A percentile compares a stretch with the other conserved stretches of the same genome.
Conservation (phyloP, 805 yeast genomes). For the Candida taoyuanica region DNA sequence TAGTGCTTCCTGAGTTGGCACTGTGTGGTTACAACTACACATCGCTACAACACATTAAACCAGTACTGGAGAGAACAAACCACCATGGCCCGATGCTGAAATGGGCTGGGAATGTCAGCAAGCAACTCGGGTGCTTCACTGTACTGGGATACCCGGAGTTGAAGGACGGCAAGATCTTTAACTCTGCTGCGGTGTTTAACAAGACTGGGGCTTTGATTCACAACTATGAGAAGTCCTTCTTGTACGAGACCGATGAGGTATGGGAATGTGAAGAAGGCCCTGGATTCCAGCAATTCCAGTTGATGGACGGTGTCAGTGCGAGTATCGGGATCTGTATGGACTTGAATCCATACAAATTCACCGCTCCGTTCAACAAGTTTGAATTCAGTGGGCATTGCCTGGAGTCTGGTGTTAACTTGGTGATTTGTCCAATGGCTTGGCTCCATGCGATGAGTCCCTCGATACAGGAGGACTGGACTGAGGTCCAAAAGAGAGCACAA, state of each 20-base stretch:
- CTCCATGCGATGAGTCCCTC: conserved; percentile 47
- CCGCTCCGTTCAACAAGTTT: conserved; percentile 68
- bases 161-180: conserved; percentile 40
- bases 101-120: conserved; percentile 55
- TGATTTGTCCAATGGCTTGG: conserved; percentile 89
- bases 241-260: conserved; percentile 71
- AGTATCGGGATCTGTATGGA: conserved; percentile 93
- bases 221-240: conserved; percentile 71
- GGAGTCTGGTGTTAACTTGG: conserved; percentile 44
- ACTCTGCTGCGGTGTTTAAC: conserved; percentile 64
- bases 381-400: conserved; percentile 63
- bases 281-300: conserved; percentile 48
- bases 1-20: conserved; percentile 80
- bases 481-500: conserved; percentile 15
- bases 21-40: conserved; percentile 77
- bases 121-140: conserved; percentile 53
- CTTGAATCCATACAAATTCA: conserved; percentile 78
- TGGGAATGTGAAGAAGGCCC: conserved; percentile 76
- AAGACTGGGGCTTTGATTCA: conserved; percentile 54
- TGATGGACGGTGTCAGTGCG: conserved; percentile 34
- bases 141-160: conserved; percentile 81
- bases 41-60: conserved; percentile 41
- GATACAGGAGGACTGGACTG: conserved; percentile 23
- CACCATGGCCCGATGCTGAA: conserved; percentile 43
- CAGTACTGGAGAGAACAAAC: conserved; percentile 47